Conservation (phyloP, 2,329 filamentous ascomycete genomes). For the Aschersonia sp. region DNA sequence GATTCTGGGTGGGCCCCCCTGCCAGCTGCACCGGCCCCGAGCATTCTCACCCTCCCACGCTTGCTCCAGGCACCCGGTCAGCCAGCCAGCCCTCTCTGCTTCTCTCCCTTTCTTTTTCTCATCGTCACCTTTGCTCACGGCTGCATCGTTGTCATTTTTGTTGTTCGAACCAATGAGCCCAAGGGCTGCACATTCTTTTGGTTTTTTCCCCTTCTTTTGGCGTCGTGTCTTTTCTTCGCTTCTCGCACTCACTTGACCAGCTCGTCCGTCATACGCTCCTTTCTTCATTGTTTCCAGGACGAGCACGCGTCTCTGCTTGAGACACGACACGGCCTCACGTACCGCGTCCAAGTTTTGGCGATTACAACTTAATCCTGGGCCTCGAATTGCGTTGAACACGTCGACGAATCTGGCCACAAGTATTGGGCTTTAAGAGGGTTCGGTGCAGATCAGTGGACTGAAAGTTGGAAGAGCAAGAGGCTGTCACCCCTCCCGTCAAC, state of each 20-base stretch:
- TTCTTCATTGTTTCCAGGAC: background rate
- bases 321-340: too few species aligned
- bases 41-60: too few species aligned
- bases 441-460: too few species aligned
- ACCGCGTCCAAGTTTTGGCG: too few species aligned
- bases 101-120: constrained; percentile 12
- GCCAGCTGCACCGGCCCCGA: background rate
- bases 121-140: constrained; percentile 16
- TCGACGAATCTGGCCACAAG: too few species aligned
- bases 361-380: too few species aligned
- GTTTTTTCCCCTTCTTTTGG: constrained; percentile 8
- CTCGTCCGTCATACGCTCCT: constrained; percentile 1
- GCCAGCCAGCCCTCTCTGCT: constrained; percentile 1
- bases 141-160: constrained; percentile 20
- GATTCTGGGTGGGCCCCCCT: background rate
- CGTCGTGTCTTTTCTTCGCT: constrained; percentile 6
- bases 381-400: too few species aligned
- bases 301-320: too few species aligned
- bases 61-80: too few species aligned
- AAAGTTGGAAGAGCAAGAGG: too few species aligned
- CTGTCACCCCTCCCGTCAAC: too few species aligned
- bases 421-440: too few species aligned
- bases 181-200: constrained; percentile 44
- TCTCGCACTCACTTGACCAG: constrained; percentile 23
- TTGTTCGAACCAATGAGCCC: constrained; percentile 29